phyloP scores from a whole-genome alignment of 805 yeast species.

The Saccharomycopsis sp. region DNA sequence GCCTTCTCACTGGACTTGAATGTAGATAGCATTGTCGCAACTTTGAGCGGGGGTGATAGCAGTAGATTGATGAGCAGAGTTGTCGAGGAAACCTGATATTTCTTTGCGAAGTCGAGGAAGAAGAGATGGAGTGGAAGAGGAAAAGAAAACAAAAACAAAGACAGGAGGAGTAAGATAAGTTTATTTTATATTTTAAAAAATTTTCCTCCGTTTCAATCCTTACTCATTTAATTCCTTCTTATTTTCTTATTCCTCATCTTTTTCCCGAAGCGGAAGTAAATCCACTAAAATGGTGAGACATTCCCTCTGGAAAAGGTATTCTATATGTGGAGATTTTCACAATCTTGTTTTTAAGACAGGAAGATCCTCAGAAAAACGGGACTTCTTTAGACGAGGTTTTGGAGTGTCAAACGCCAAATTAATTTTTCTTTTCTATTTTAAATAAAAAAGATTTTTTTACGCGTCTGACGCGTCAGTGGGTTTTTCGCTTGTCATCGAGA shows the following conservation, averaged over 20 bases:
- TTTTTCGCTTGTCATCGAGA: neutral
- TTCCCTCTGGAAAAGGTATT: neutral
- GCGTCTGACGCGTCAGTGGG: neutral
- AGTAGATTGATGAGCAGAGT: too few species aligned
- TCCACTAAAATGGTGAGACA: neutral
- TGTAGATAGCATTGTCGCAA: constrained; percentile 2
- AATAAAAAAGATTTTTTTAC: neutral
- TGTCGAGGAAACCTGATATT: neutral
- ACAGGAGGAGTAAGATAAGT: neutral
- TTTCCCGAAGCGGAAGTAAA: neutral
- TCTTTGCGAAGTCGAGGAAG: neutral
- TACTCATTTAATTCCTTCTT: too few species aligned
- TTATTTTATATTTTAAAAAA: too few species aligned
- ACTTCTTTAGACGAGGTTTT: neutral
- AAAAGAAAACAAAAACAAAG: neutral
- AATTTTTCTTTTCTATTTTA: too few species aligned
- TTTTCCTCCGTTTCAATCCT: too few species aligned
- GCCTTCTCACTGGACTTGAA: neutral
- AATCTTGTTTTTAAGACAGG: neutral
- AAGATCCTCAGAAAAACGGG: neutral
- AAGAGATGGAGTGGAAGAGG: neutral
- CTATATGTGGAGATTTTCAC: neutral
- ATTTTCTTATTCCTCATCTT: neutral
- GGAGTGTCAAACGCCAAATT: neutral
- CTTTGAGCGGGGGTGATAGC: too few species aligned